Percentiles rank a stretch among this genome's conserved stretches.
phyloP scores from a whole-genome alignment of 805 yeast species.

The Helenozyma baotianmanensis region DNA sequence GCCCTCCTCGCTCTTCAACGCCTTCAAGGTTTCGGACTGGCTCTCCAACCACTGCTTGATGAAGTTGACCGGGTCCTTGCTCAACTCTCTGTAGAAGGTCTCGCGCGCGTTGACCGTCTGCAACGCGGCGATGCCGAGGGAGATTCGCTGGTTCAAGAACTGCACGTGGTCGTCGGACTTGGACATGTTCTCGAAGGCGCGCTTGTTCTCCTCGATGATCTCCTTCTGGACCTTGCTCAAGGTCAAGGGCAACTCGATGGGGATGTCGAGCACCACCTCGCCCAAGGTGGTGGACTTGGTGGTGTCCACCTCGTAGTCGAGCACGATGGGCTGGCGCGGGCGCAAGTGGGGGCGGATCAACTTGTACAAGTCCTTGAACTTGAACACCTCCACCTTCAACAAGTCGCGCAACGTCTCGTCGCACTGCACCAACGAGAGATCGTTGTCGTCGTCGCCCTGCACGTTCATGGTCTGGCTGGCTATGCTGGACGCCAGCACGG shows the following conservation, averaged over 20 bases:
- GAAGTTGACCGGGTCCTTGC: constrained; percentile 73
- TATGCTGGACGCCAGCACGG: constrained; percentile 28
- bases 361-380: constrained; percentile 70
- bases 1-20: constrained; percentile 84
- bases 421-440: constrained; percentile 30
- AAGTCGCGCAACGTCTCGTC: constrained; percentile 46
- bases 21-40: constrained; percentile 79
- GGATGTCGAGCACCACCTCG: constrained; percentile 71
- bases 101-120: constrained; percentile 61
- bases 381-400: constrained; percentile 49
- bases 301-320: constrained; percentile 74
- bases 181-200: constrained; percentile 40
- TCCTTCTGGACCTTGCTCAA: constrained; percentile 34
- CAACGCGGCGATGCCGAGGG: constrained; percentile 48
- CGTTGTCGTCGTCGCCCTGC: constrained; percentile 25
- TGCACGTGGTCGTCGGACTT: constrained; percentile 42
- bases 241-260: constrained; percentile 38
- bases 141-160: constrained; percentile 38
- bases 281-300: constrained; percentile 77
- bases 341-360: constrained; percentile 62
- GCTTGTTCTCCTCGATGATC: constrained; percentile 31
- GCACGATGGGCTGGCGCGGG: constrained; percentile 75
- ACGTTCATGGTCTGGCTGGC: constrained; percentile 13
- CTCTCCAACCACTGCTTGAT: constrained; percentile 70
- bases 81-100: constrained; percentile 69